Evolutionary conservation across 495 filamentous ascomycete species (phyloP), one percentile per base, ranked within the genome.

Genomic region (Letharia lupina): DNA sequence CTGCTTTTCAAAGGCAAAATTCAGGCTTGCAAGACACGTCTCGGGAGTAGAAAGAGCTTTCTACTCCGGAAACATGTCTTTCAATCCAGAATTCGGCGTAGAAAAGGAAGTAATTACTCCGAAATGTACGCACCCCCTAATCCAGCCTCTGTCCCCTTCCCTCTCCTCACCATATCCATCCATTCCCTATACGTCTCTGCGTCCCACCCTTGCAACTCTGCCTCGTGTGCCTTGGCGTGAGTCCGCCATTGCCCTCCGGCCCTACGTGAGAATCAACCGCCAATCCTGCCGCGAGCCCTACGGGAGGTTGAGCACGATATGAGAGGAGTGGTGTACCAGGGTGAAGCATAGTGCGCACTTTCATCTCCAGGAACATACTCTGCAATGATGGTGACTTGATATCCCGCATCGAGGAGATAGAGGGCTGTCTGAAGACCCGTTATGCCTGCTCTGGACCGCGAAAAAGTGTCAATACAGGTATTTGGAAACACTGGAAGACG

Each of bases 401-500:
- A 77, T 4, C 75, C 76, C 23, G 69, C 72, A 64, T 77, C 71
- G 3, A 78, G 77, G 15, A 82, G 74, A 31, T 67, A 71, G 31
- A 79, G 63, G 31, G 81, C 77, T 5, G 80, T 78, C 65, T 81
- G 79, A 4, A 82, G 73, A 52, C 80, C 81, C 15, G 75, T 79
- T 44, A 82, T 76, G 11, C 80, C 80, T 5, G 81, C 80, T 28
- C 79, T 75, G 33, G 66, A 52, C 41, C 0, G 9, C 8, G 16
- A 23, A 20, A 33, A 5, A 28, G 28, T 4, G 39, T 56, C 33
- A 57, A 31, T 44, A 16, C 9, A 8, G 28, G 40, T 18, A 44
- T 45, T 63, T 20, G 18, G 33, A 9, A 7, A 39, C 0, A 1
- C 13, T 4, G 60, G 41, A n/a, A 15, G 48, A 16, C 11, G 48